Base-by-base conservation (phyloP, 306 rosid genomes). In the Fragaria nilgerrensis region DNA sequence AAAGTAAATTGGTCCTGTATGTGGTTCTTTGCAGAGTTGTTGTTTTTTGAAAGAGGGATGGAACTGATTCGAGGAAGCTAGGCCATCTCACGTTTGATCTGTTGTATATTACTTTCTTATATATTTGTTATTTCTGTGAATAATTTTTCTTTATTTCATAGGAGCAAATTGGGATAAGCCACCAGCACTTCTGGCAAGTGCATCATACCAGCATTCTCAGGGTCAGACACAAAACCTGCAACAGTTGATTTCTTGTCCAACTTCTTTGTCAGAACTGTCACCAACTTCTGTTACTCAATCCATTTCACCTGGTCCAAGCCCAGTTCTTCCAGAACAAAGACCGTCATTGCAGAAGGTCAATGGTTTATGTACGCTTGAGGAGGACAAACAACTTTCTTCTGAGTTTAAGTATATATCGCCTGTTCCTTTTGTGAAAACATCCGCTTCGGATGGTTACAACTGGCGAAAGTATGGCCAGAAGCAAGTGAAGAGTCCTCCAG, bases 401-500 rank as follows among this genome's bases (percentile, higher is more conserved):
- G 84, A 81, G 59, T 71, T 68, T 71, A 91, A 83, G 84, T 70
- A 77, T 70, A 36, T 75, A 55, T 77, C 88, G 62, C 74, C 90
- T 76, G 83, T 88, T 80, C 75, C 92, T 72, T 83, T 75, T 73
- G 48, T 76, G 50, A 92, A 88, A 87, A 61, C 88, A n/a, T 68
- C 92, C 76, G 80, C 91, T 79, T 88, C 95, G 41, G 98, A 94
- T 81, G 98, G 98, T 79, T 94, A 87, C 87, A 94, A 90, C 85
- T 94, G 97, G 98, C 87, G 98, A 78, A 94, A 94, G 85, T 94
- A 94, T 84, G 98, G 98, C 80, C 98, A 94, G 88, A 94, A 94
- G 89, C 98, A 94, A 86, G 98, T 94, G 64, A 94, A 94, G 91
- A 90, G 96, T 86, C 93, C 98, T 49, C 84, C 84, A 73, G 97